phyloP scores from a whole-genome alignment of 164 flowering plant species.

The Nymphaea colorata region DNA sequence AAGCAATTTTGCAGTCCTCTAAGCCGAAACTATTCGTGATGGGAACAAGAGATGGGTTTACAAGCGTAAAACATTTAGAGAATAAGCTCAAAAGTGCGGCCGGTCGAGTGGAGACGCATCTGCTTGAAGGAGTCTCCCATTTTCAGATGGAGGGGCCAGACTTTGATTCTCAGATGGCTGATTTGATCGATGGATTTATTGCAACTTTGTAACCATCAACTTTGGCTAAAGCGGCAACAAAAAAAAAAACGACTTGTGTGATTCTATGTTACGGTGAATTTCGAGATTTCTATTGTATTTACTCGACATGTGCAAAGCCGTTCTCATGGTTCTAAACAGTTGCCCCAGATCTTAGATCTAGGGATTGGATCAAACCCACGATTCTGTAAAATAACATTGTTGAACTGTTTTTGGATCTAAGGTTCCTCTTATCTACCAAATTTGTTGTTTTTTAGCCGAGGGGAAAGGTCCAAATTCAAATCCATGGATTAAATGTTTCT shows the following conservation, averaged over 20 bases:
- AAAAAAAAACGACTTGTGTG: neutral
- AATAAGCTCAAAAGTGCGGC: conserved; percentile 68
- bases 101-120: conserved; percentile 66
- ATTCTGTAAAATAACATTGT: too few relatives aligned
- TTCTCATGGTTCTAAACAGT: too few relatives aligned
- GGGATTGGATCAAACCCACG: too few relatives aligned
- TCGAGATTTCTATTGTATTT: neutral
- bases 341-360: too few relatives aligned
- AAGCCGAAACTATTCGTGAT: conserved; percentile 87
- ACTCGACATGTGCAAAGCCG: too few relatives aligned
- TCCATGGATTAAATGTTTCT: too few relatives aligned
- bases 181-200: conserved; percentile 45
- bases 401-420: too few relatives aligned
- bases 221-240: neutral
- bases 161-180: conserved; percentile 71
- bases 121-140: conserved; percentile 75
- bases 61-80: conserved; percentile 72
- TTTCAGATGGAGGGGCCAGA: conserved; percentile 92
- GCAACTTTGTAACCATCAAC: conserved; percentile 27
- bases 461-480: too few relatives aligned
- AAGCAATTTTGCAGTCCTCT: conserved; percentile 53
- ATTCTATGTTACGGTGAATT: neutral
- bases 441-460: too few relatives aligned
- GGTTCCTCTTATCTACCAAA: too few relatives aligned
- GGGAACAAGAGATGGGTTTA: conserved; percentile 93